A percentile compares a stretch with the other conserved stretches of the same genome.
These are phyloP conservation scores for Solanum sejunctum DNA, from an alignment of 257 asterid genomes.

Conservation along the genomic window DNA sequence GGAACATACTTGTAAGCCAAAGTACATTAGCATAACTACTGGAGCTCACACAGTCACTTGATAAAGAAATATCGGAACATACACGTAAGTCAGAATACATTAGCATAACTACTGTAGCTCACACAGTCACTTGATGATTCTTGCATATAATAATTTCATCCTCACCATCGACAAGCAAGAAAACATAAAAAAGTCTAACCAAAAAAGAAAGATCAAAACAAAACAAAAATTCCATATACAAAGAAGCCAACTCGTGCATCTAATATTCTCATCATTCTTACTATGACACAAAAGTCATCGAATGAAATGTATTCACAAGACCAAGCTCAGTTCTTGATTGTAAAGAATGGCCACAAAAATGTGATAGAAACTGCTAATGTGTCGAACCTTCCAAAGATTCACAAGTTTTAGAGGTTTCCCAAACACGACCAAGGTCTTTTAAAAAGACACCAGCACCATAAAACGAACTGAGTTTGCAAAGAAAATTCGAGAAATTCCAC, in stretches of 20 bases:
- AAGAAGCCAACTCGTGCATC: neutral
- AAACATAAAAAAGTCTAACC: neutral
- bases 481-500: neutral
- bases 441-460: neutral
- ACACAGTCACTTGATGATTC: neutral
- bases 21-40: neutral
- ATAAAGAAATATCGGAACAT: neutral
- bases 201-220: neutral
- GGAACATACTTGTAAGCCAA: neutral
- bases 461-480: neutral
- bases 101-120: neutral
- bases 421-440: too few species aligned
- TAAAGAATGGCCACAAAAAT: neutral
- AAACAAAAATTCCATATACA: neutral
- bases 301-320: neutral
- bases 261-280: neutral
- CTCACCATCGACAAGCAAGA: neutral
- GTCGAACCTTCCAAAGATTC: neutral
- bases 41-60: too few species aligned
- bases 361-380: neutral
- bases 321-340: neutral
- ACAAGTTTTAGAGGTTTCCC: too few species aligned
- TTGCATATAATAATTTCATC: neutral
- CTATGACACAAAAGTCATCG: neutral
- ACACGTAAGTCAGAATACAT: neutral